phyloP scores from a whole-genome alignment of 1,139 yeast genomes.

The Arxiozyma slooffiae region DNA sequence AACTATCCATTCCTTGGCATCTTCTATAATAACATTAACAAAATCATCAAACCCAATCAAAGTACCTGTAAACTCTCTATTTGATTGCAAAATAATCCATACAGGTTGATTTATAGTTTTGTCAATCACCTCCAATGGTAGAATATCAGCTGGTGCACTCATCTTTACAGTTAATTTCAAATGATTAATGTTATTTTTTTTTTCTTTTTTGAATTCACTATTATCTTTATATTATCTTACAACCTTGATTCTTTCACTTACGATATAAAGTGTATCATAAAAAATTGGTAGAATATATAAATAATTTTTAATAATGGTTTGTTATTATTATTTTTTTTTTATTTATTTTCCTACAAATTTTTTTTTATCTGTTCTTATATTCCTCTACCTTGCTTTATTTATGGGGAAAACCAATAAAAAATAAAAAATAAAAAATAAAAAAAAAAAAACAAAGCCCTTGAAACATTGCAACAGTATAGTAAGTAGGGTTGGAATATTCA shows the following conservation, averaged over 20 bases:
- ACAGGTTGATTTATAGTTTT: conserved; percentile 74
- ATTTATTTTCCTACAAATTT: too few relatives aligned
- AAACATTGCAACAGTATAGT: too few relatives aligned
- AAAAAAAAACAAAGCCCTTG: not conserved
- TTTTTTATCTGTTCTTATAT: too few relatives aligned
- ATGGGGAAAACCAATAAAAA: too few relatives aligned
- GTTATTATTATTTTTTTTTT: too few relatives aligned
- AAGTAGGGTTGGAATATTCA: not conserved
- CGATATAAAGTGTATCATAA: too few relatives aligned
- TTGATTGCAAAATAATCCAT: conserved; percentile 51
- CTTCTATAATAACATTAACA: conserved; percentile 82
- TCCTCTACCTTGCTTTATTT: too few relatives aligned
- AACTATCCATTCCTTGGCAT: conserved; percentile 50
- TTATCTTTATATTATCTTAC: too few relatives aligned
- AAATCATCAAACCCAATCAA: conserved; percentile 90
- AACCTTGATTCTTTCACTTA: too few relatives aligned
- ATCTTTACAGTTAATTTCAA: conserved; percentile 1
- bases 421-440: too few relatives aligned
- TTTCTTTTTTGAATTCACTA: not conserved
- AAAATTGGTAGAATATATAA: too few relatives aligned
- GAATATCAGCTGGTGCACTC: conserved; percentile 18
- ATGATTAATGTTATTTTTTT: not conserved
- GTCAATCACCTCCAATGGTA: conserved; percentile 82
- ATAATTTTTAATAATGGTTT: too few relatives aligned
- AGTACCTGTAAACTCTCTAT: conserved; percentile 74